These are phyloP conservation scores for Solanum lycopersicoides DNA, from an alignment of 257 asterid species.

Conservation along the genomic window DNA sequence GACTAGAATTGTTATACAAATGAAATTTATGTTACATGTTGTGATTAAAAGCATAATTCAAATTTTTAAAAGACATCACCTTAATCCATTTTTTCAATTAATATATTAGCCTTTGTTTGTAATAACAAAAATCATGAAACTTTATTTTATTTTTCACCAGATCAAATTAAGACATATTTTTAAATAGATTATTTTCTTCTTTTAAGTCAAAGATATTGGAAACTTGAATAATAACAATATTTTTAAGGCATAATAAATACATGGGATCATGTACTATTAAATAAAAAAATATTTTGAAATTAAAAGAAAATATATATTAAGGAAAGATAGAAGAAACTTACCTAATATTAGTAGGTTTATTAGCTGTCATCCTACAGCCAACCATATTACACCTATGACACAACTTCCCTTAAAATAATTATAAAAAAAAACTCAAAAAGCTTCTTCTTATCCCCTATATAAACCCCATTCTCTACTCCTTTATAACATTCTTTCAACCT, in stretches of 20 bases:
- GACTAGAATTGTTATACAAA: too few relatives aligned
- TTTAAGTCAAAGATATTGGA: neutral
- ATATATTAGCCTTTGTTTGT: neutral
- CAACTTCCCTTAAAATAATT: neutral
- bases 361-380: neutral
- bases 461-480: neutral
- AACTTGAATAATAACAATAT: neutral
- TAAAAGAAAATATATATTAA: neutral
- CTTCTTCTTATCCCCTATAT: neutral
- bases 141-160: too few relatives aligned
- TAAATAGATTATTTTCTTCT: too few relatives aligned
- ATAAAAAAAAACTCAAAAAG: neutral
- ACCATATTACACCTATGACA: neutral
- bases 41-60: neutral
- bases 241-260: neutral
- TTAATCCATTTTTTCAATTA: too few relatives aligned
- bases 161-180: neutral
- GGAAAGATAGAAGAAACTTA: neutral
- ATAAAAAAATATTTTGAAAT: too few relatives aligned
- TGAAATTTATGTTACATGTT: too few relatives aligned
- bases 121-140: too few relatives aligned
- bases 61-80: neutral
- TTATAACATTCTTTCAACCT: neutral
- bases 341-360: neutral
- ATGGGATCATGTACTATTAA: neutral